Base-by-base conservation (phyloP, 257 asterid genomes). In the Lantana camara region DNA sequence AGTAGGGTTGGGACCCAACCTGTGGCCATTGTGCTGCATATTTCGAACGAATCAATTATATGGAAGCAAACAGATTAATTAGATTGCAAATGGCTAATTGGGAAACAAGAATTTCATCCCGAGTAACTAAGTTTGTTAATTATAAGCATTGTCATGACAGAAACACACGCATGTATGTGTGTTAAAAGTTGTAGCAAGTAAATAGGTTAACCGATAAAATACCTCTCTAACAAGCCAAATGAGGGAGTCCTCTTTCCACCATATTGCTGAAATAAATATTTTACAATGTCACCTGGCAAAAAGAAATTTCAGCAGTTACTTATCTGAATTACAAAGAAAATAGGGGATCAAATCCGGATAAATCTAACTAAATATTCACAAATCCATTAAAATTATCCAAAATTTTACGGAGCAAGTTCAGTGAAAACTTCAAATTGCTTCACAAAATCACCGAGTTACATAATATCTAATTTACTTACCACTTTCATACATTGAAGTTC, bases 1-100 rank as follows among this genome's bases (percentile, higher is more conserved):
- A 89, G 86, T 71, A 89, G 72, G 55, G 96, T 89, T n/a, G 96
- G 96, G 70, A 89, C 72, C 96, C 96, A 89, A 57, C 96, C 95
- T 4, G 96, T 82, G 66, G 86, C 37, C 61, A 84, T 41, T 12
- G 95, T 89, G 82, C 95, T 89, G 88, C 77, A 76, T 47, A 57
- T 45, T 23, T 64, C 68, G 63, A 68, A 73, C 23, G 11, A 56
- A 42, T 50, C 45, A 57, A 42, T 21, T 32, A 50, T 23, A 40
- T 13, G 37, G 40, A 3, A 15, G 27, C n/a, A 2, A 9, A 27
- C 47, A 41, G 12, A 13, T 41, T 41, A n/a, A 2, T 13, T 17
- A 12, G n/a, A n/a, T n/a, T 13, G 16, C 47, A 41, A 9, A 41
- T 41, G n/a, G n/a, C n/a, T n/a, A 41, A 41, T 13, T 41, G 4